phyloP scores from a whole-genome alignment of 2,329 filamentous ascomycete genomes.

The Zymoseptoria brevis region DNA sequence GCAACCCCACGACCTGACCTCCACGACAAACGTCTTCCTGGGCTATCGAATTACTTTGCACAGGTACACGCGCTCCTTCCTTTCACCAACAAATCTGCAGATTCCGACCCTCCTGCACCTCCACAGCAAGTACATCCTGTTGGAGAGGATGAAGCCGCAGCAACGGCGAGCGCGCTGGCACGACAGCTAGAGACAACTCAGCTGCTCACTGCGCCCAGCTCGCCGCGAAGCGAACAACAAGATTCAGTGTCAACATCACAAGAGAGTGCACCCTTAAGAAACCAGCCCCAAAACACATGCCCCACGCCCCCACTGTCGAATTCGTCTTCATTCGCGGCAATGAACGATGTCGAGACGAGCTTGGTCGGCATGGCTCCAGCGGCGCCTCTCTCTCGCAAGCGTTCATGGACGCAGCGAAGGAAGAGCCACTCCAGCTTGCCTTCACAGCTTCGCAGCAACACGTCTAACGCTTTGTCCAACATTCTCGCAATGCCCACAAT shows the following conservation, averaged over 20 bases:
- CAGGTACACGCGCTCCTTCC: conserved; percentile 91
- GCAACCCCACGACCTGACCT: conserved; percentile 90
- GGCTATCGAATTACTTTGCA: conserved; percentile 91
- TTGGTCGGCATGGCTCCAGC: conserved; percentile 8
- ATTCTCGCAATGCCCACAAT: conserved; percentile 55
- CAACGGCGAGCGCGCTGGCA: conserved; percentile 8
- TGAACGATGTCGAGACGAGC: conserved; percentile 22
- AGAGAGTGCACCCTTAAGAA: background rate
- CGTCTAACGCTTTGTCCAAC: conserved; percentile 51
- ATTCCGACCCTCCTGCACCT: conserved; percentile 25
- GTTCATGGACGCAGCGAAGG: conserved; percentile 20
- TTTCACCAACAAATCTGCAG: conserved; percentile 32
- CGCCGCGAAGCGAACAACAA: conserved; percentile 20
- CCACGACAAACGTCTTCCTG: conserved; percentile 81
- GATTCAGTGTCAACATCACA: conserved; percentile 23
- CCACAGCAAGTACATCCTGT: conserved; percentile 17
- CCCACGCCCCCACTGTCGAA: conserved; percentile 37
- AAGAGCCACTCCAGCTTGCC: conserved; percentile 20
- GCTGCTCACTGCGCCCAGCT: conserved; percentile 31
- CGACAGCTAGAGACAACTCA: conserved; percentile 9
- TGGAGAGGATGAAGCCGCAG: conserved; percentile 10
- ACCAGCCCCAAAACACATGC: conserved; percentile 21
- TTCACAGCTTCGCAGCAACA: conserved; percentile 29
- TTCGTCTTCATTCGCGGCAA: conserved; percentile 31
- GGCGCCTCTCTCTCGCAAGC: conserved; percentile 17